phyloP scores from a whole-genome alignment of 768 basidiomycete genomes.

The Lentinula raphanica region DNA sequence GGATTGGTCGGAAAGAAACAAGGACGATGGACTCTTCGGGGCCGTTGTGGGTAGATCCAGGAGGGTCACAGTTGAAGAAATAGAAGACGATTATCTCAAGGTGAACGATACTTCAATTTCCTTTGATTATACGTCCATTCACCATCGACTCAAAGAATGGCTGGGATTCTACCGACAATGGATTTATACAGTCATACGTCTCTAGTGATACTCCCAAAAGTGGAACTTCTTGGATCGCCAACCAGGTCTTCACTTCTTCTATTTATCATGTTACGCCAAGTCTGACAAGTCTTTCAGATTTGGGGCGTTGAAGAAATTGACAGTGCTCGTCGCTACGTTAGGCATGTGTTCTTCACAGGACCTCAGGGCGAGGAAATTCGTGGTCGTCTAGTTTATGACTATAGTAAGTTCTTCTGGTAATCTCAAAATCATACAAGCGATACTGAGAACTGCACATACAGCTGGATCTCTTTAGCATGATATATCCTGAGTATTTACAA shows the following conservation, averaged over 20 bases:
- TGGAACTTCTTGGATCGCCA: slow-evolving; percentile 51
- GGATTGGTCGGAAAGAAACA: slow-evolving; percentile 54
- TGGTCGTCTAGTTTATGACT: slow-evolving; percentile 60
- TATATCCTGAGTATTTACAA: too few relatives aligned
- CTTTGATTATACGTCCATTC: not conserved
- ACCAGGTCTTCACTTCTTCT: slow-evolving; percentile 53
- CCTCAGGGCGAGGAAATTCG: slow-evolving; percentile 53
- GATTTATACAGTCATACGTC: slow-evolving; percentile 39
- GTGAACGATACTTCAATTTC: too few relatives aligned
- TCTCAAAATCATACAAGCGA: not conserved
- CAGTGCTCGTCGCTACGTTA: slow-evolving; percentile 53
- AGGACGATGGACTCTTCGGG: slow-evolving; percentile 61
- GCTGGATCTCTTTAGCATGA: not conserved
- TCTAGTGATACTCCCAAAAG: slow-evolving; percentile 64
- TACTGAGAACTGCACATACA: not conserved
- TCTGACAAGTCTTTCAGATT: slow-evolving; percentile 29
- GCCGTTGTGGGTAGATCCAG: slow-evolving; percentile 48
- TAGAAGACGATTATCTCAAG: slow-evolving; percentile 40
- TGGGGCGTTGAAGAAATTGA: slow-evolving; percentile 66
- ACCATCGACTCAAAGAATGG: slow-evolving; percentile 17
- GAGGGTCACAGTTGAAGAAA: slow-evolving; percentile 41
- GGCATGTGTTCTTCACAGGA: slow-evolving; percentile 61
- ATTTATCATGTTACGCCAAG: too few relatives aligned
- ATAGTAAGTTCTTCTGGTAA: slow-evolving; percentile 37
- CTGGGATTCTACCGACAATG: slow-evolving; percentile 40